Evolutionary conservation across 176 grass and related monocot genomes (phyloP).

Genomic region (Oryza meridionalis): DNA sequence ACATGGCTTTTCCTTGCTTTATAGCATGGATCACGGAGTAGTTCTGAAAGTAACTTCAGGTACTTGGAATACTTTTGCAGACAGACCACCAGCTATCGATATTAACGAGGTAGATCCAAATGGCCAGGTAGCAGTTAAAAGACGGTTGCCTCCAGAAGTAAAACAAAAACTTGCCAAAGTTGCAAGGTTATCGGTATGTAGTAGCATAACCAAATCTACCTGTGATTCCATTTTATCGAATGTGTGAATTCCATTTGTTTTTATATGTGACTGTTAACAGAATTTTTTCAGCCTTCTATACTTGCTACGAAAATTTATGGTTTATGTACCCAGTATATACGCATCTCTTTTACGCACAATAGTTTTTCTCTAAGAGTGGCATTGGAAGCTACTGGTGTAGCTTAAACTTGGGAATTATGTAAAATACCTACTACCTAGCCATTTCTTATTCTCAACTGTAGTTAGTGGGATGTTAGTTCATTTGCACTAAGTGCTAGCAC

Average conservation of each 20-base stretch:
- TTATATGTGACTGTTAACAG: background rate
- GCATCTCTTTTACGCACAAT: background rate
- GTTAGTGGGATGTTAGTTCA: background rate
- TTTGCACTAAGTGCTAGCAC: slow-evolving; percentile 17
- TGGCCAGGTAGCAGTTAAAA: slow-evolving; percentile 74
- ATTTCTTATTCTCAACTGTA: slow-evolving; percentile 1
- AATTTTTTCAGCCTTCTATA: background rate
- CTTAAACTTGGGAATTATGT: background rate
- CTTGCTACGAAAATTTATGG: slow-evolving; percentile 5
- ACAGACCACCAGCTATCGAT: slow-evolving; percentile 68
- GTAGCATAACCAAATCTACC: slow-evolving; percentile 29
- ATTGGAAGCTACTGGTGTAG: background rate
- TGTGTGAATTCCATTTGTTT: background rate
- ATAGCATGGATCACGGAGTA: slow-evolving; percentile 24
- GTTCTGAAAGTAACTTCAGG: slow-evolving; percentile 37
- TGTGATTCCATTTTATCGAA: slow-evolving; percentile 23
- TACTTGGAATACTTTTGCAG: slow-evolving; percentile 68
- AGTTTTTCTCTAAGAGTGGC: background rate
- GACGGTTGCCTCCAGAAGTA: slow-evolving; percentile 88
- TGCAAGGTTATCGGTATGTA: slow-evolving; percentile 96
- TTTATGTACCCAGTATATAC: slow-evolving; percentile 5
- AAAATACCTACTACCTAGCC: slow-evolving; percentile 10
- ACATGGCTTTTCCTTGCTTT: slow-evolving; percentile 28
- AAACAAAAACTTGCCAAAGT: slow-evolving; percentile 97
- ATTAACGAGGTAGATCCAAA: slow-evolving; percentile 77